A percentile compares a stretch with the other conserved stretches of the same genome.
Evolutionary conservation across 495 filamentous ascomycete species (phyloP).

Genomic region (Cercophora scortea): DNA sequence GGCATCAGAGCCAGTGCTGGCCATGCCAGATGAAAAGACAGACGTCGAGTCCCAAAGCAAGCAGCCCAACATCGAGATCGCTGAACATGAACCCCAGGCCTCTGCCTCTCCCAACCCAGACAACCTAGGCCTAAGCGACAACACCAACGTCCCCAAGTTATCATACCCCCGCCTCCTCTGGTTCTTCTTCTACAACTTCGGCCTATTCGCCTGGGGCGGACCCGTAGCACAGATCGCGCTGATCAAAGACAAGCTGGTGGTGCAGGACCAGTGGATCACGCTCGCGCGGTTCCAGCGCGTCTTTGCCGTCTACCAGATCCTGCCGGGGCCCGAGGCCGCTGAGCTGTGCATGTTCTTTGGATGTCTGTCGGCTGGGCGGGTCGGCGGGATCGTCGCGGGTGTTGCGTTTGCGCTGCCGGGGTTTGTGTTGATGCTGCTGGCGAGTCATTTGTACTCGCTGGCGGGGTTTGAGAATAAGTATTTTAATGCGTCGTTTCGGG

Average conservation of each 20-base stretch:
- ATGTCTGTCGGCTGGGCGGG: constrained; percentile 4
- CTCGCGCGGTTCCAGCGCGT: constrained; percentile 8
- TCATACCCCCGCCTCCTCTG: constrained; percentile 5
- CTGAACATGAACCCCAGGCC: background rate
- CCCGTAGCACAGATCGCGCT: constrained; percentile 6
- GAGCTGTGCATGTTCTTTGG: constrained; percentile 11
- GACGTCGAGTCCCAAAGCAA: background rate
- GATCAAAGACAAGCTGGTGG: constrained; percentile 9
- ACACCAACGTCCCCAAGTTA: constrained; percentile 4
- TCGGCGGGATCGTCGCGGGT: constrained; percentile 5
- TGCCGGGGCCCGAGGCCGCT: constrained; percentile 6
- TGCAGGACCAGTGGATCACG: constrained; percentile 7
- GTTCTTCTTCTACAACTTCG: constrained; percentile 12
- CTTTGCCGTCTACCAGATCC: constrained; percentile 9
- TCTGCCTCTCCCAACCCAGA: background rate
- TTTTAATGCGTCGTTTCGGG: constrained; percentile 7
- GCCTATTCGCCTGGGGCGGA: constrained; percentile 9
- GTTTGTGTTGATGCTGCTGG: constrained; percentile 8
- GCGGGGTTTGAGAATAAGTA: constrained; percentile 9
- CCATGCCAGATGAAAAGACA: too few relatives aligned
- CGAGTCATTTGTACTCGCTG: constrained; percentile 7
- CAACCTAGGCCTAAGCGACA: constrained; percentile 2
- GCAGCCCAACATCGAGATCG: background rate
- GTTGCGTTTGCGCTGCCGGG: constrained; percentile 4
- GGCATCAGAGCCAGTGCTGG: too few relatives aligned